Conservation (phyloP, 2,329 filamentous ascomycete genomes). For the Aquanectria penicillioides region DNA sequence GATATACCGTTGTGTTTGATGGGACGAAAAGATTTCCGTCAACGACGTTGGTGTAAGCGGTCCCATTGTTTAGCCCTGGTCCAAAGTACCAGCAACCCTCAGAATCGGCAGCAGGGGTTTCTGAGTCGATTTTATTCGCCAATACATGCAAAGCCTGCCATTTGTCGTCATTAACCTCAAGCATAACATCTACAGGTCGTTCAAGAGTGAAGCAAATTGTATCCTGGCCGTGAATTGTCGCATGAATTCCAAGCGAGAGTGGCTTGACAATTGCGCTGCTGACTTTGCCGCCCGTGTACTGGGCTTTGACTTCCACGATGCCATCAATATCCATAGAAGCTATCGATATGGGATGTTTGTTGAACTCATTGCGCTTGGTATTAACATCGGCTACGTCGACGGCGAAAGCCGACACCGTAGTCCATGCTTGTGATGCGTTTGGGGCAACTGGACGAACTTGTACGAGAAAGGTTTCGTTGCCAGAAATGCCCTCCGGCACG, state of each 20-base stretch:
- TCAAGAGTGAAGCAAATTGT: slow-evolving; percentile 16
- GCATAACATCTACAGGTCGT: slow-evolving; percentile 23
- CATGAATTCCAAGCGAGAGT: slow-evolving; percentile 8
- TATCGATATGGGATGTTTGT: slow-evolving; percentile 12
- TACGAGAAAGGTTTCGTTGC: neutral
- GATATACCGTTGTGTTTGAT: slow-evolving; percentile 28
- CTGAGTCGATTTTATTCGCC: slow-evolving; percentile 33
- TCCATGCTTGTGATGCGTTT: neutral
- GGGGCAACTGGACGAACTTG: slow-evolving; percentile 4
- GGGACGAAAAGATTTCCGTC: slow-evolving; percentile 27
- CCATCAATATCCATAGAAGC: slow-evolving; percentile 12
- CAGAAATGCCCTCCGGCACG: neutral
- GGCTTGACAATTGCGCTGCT: slow-evolving; percentile 7
- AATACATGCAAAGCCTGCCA: slow-evolving; percentile 41
- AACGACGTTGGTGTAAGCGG: slow-evolving; percentile 27
- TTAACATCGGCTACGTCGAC: slow-evolving; percentile 17
- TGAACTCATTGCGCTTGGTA: slow-evolving; percentile 10
- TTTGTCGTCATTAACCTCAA: slow-evolving; percentile 41
- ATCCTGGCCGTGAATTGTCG: neutral
- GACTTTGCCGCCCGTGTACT: neutral
- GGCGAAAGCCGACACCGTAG: neutral
- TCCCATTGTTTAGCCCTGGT: slow-evolving; percentile 35
- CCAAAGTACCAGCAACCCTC: slow-evolving; percentile 40
- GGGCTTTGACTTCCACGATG: slow-evolving; percentile 9
- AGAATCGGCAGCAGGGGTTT: slow-evolving; percentile 23